Base-by-base conservation (phyloP, 2,329 filamentous ascomycete species). In the Pseudogymnoascus sp. region DNA sequence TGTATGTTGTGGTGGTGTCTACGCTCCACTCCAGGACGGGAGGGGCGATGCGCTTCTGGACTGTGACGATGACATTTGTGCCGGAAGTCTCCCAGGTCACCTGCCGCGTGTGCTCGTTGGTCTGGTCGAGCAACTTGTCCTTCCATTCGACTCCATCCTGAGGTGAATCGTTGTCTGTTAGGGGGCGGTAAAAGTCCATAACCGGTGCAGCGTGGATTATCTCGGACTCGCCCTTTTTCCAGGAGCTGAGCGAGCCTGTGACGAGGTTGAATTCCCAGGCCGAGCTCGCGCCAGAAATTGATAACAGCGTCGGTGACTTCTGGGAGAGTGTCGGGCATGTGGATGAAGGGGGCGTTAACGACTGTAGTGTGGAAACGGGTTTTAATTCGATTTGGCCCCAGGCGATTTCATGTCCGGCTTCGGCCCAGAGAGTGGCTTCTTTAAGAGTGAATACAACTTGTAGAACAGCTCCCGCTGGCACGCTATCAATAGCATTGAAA, bases 1-100 rank as follows among this genome's bases (percentile, higher is more conserved):
- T 80, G 70, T 86, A 87, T 0, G 77, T 81, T 11, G 80, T 80
- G 0, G 71, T 74, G 2, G 77, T 74, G 22, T 81, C 76, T 58
- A 80, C 74, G 3, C 74, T 76, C 85, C 86, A 90, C 12, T 82
- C 82, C 0, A 88, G 76, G 1, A 85, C 81, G 0, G 84, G 83
- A 0, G 87, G 86, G 0, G 83, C 84, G 41, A 88, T 76, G 6
- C 82, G 78, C 15, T 76, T 75, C n/a, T 76, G 70, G 1, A 84
- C 77, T 0, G 74, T 71, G 47, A 86, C 71, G 22, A 67, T 69
- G 59, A 75, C 73, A 2, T 38, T 43, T n/a, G 60, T 68, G 59
- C 61, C 71, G 4, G 20, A 18, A 15, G n/a, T 28, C 6, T 6
- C 39, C 53, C 57, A 62, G 22, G 14, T 67, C 1, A 75, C 68